These are phyloP conservation scores for Paraurostyla sp. DNA, from an alignment of 73 alveolate species.

Conservation along the genomic window DNA sequence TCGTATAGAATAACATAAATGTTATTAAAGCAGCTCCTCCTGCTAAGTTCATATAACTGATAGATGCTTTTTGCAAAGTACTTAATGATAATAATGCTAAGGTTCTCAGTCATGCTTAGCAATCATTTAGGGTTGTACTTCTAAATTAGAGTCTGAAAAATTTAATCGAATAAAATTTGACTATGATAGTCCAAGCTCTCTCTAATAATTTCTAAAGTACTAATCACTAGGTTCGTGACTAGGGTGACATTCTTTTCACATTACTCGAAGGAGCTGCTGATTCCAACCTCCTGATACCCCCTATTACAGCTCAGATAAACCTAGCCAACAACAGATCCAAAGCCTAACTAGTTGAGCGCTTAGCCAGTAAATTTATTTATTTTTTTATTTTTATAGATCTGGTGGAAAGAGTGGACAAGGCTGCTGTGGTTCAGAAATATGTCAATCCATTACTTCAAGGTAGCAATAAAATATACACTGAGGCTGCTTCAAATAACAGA, in stretches of 20 bases:
- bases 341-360: slow-evolving; percentile 5
- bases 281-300: background rate
- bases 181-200: slow-evolving; percentile 49
- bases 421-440: slow-evolving; percentile 3
- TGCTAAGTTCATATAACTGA: slow-evolving; percentile 52
- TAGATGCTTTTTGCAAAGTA: slow-evolving; percentile 61
- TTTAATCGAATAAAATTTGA: slow-evolving; percentile 19
- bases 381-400: background rate
- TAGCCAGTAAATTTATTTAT: slow-evolving; percentile 22
- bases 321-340: slow-evolving; percentile 46
- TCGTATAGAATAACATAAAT: slow-evolving; percentile 10
- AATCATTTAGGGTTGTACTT: background rate
- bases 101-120: slow-evolving; percentile 59
- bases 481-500: slow-evolving; percentile 16
- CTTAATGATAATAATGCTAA: slow-evolving; percentile 72
- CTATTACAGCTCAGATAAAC: slow-evolving; percentile 24
- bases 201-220: slow-evolving; percentile 35
- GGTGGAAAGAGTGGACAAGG: slow-evolving; percentile 17
- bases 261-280: slow-evolving; percentile 51
- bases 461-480: slow-evolving; percentile 3
- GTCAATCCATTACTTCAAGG: background rate
- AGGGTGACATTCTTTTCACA: slow-evolving; percentile 39
- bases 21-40: slow-evolving; percentile 58
- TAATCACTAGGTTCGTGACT: slow-evolving; percentile 2
- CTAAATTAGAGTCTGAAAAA: background rate